Evolutionary conservation across 768 basidiomycete species (phyloP).

Genomic region (Saitozyma sp.): DNA sequence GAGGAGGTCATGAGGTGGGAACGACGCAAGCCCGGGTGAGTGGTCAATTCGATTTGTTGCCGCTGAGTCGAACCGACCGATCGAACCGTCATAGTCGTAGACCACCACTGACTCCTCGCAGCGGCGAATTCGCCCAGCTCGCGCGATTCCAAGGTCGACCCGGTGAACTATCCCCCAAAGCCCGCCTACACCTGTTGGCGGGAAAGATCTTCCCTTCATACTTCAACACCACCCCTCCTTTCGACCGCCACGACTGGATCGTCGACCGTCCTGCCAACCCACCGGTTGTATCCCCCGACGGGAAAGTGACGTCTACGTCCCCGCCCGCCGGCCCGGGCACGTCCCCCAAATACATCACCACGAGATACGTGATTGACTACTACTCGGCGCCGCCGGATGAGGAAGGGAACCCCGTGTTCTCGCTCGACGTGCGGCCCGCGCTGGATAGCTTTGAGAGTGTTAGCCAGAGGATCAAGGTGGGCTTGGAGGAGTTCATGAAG

Average conservation of each 20-base stretch:
- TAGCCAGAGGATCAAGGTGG: conserved; percentile 64
- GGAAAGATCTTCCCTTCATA: conserved; percentile 84
- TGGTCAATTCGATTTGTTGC: background rate
- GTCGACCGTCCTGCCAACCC: conserved; percentile 66
- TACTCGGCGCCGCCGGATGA: conserved; percentile 87
- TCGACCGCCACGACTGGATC: conserved; percentile 98
- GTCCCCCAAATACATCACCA: conserved; percentile 22
- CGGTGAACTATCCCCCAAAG: conserved; percentile 92
- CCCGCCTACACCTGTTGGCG: conserved; percentile 77
- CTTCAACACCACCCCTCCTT: conserved; percentile 89
- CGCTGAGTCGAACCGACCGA: background rate
- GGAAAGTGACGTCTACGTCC: background rate
- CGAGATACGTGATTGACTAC: conserved; percentile 95
- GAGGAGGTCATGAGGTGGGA: conserved; percentile 93
- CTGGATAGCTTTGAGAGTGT: conserved; percentile 79
- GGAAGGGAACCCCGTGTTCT: conserved; percentile 92
- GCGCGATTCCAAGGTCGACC: conserved; percentile 85
- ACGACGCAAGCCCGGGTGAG: conserved; percentile 64
- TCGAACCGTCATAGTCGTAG: background rate
- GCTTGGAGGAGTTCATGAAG: conserved; percentile 36
- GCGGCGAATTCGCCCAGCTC: conserved; percentile 69
- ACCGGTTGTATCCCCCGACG: conserved; percentile 1
- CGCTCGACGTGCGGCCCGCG: conserved; percentile 91
- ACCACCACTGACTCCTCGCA: conserved; percentile 47
- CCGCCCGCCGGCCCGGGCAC: conserved; percentile 7